A percentile compares a stretch with the other conserved stretches of the same genome.
Evolutionary conservation across 2,329 filamentous ascomycete genomes (phyloP).

Genomic region (Phialophora verrucosa): DNA sequence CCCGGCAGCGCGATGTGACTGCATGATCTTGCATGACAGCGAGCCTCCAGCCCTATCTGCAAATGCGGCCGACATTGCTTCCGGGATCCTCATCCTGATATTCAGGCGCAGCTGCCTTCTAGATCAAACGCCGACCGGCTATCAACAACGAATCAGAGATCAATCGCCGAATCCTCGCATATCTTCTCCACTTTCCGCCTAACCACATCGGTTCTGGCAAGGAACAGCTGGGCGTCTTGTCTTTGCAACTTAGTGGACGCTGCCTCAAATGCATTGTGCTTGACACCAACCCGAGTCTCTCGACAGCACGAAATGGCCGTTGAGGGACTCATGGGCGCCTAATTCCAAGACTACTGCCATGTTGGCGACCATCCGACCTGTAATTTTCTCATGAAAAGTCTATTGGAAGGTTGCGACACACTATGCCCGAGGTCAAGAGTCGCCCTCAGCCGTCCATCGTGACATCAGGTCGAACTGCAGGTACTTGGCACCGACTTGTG

Average conservation of each 20-base stretch:
- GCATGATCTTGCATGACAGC: not conserved
- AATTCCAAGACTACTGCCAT: not conserved
- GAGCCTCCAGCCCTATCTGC: not conserved
- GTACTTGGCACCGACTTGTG: not conserved
- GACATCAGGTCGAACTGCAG: not conserved
- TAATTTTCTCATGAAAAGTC: not conserved
- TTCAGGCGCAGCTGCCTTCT: not conserved
- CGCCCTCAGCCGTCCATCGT: not conserved
- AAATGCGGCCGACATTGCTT: not conserved
- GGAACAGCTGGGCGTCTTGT: not conserved
- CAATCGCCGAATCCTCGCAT: constrained; percentile 14
- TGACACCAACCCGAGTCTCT: not conserved
- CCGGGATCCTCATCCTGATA: not conserved
- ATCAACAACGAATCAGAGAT: constrained; percentile 19
- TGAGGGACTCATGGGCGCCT: not conserved
- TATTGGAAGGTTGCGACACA: not conserved
- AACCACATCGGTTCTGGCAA: not conserved
- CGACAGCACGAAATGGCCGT: not conserved
- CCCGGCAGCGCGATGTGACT: not conserved
- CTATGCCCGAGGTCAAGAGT: not conserved
- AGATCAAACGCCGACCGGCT: constrained; percentile 28
- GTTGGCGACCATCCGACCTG: not conserved
- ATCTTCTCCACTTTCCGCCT: not conserved
- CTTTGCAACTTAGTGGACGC: not conserved
- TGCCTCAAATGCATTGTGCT: not conserved